Base-by-base conservation (phyloP, 2,329 filamentous ascomycete genomes). In the Cercospora zeina region DNA sequence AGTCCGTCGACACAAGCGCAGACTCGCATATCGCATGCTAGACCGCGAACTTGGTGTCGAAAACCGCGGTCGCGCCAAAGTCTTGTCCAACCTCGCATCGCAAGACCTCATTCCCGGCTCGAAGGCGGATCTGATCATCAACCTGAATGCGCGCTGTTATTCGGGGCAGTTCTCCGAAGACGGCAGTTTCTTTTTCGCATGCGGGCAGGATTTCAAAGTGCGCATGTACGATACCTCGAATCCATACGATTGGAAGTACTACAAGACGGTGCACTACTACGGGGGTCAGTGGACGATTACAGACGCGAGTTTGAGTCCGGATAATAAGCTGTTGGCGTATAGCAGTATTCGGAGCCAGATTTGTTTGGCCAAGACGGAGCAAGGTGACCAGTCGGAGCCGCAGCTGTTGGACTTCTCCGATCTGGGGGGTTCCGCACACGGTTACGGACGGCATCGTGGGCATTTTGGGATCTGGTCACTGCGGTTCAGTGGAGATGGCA, bases 211-310 rank as follows among this genome's bases (percentile, higher is more conserved):
- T 76, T 96, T 96, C 78, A 89, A 87, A 69, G 92, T 99, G 9
- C 89, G 93, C 58, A 93, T 99, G 90, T 99, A 97, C 77, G 93
- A 97, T 75, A 97, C 95, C 0, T 93, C 90, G 1, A 96, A 97
- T 69, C 92, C 93, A 0, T 96, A 95, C 76, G 85, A 92, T 67
- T 99, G 95, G 95, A 89, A 89, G 74, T 93, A 96, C 75, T 97
- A 97, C 81, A 97, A 97, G 78, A 77, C 90, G 89, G 75, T 93
- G 88, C 78, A 93, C 93, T 96, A 95, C 75, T 91, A 91, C 0
- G 90, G 87, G 67, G 95, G 93, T 2, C 88, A 91, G 70, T 99
- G 95, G 95, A 97, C 93, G 1, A 88, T 99, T 67, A 97, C 95
- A 13, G 95, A 99, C 76, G 93, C 93, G 1, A 90, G 90, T 0